These are phyloP conservation scores for Spizellomyces punctatus DNA, from an alignment of 192 early-diverging fungal species.

Conservation along the genomic window DNA sequence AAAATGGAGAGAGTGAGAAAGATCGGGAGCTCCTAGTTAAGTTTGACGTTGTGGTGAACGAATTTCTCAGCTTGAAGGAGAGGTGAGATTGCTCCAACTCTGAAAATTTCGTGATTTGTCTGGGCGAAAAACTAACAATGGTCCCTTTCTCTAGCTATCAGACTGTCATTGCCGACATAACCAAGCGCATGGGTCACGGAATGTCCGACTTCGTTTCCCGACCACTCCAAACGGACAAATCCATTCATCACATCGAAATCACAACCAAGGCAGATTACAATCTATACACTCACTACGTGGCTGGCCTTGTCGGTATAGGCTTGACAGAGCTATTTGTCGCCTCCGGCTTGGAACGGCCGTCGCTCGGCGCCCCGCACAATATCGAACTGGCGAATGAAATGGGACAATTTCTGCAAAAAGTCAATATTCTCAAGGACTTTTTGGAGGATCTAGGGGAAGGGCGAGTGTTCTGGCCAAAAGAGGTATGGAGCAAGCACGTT, in stretches of 20 bases:
- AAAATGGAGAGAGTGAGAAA: slow-evolving; percentile 90
- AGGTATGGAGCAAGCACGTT: slow-evolving; percentile 87
- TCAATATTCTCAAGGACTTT: slow-evolving; percentile 97
- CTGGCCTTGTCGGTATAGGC: slow-evolving; percentile 93
- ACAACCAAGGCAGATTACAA: slow-evolving; percentile 85
- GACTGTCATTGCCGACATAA: slow-evolving; percentile 87
- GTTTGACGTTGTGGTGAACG: slow-evolving; percentile 86
- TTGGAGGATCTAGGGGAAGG: slow-evolving; percentile 87
- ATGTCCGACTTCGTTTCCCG: slow-evolving; percentile 75
- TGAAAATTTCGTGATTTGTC: slow-evolving; percentile 4
- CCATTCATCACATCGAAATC: slow-evolving; percentile 50
- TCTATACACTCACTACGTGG: slow-evolving; percentile 97
- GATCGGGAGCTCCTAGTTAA: slow-evolving; percentile 87
- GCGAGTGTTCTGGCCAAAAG: slow-evolving; percentile 94
- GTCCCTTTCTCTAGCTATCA: slow-evolving; percentile 62
- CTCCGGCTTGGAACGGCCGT: slow-evolving; percentile 74
- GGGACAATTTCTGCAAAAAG: slow-evolving; percentile 98
- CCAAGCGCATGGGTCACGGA: slow-evolving; percentile 89
- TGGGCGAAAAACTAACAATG: neutral
- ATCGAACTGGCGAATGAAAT: slow-evolving; percentile 77
- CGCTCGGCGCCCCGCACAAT: slow-evolving; percentile 24
- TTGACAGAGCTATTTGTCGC: slow-evolving; percentile 88
- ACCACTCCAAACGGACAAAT: slow-evolving; percentile 5
- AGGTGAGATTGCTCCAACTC: slow-evolving; percentile 18
- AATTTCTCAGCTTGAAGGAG: slow-evolving; percentile 78